Percentiles rank a stretch among this genome's conserved stretches.
phyloP scores from a whole-genome alignment of 139 green algal species.

The Spirogloea muscicola region DNA sequence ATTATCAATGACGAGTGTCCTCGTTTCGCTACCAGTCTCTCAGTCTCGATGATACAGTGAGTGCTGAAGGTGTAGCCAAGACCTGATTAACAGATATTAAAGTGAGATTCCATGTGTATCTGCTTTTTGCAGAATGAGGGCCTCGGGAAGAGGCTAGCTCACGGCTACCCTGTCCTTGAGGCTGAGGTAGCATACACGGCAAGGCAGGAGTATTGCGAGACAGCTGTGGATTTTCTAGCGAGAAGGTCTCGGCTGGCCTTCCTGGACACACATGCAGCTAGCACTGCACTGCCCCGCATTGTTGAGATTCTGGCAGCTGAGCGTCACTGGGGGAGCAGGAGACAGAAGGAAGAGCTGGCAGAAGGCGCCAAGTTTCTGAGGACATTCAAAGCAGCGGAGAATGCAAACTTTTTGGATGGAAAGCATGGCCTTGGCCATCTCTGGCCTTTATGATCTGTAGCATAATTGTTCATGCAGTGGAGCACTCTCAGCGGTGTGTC shows the following conservation, averaged over 20 bases:
- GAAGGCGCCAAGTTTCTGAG: constrained; percentile 58
- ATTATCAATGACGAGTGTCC: too few relatives aligned
- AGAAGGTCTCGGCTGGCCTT: constrained; percentile 89
- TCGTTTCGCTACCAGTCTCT: too few relatives aligned
- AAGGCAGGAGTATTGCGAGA: constrained; percentile 83
- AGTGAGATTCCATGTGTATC: too few relatives aligned
- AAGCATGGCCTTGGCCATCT: too few relatives aligned
- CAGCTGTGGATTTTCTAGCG: constrained; percentile 86
- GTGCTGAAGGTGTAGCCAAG: too few relatives aligned
- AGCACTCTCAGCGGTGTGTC: too few relatives aligned
- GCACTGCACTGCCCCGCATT: constrained; percentile 71
- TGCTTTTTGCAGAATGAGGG: constrained; percentile 20
- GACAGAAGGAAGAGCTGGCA: constrained; percentile 51
- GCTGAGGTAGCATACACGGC: constrained; percentile 72
- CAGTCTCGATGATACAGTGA: too few relatives aligned
- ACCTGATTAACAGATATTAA: too few relatives aligned
- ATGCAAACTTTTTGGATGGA: too few relatives aligned
- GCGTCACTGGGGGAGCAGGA: constrained; percentile 55
- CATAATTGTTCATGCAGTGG: too few relatives aligned
- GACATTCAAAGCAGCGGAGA: constrained; percentile 56
- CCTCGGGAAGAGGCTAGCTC: constrained; percentile 72
- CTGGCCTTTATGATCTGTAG: too few relatives aligned
- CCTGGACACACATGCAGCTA: constrained; percentile 74
- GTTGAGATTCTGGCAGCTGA: constrained; percentile 70
- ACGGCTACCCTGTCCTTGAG: constrained; percentile 85